Conservation (phyloP, 345 rosid species). For the Salix brachista region DNA sequence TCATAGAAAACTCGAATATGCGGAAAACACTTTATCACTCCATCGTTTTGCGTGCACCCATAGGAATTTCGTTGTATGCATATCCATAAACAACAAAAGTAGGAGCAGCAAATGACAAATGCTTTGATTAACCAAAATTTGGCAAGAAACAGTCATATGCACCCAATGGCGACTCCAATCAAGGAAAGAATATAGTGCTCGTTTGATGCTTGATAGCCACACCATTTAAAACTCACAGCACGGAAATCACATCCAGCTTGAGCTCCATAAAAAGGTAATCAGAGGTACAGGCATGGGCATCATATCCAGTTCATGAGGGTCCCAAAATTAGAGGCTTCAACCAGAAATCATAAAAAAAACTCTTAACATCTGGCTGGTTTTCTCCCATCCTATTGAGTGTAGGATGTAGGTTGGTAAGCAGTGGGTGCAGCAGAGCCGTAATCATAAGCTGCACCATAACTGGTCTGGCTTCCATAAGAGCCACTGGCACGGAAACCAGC, state of each 20-base stretch:
- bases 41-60: too few species aligned
- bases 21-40: too few species aligned
- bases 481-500: slow-evolving; percentile 22
- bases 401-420: slow-evolving; percentile 33
- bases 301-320: not conserved
- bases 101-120: too few species aligned
- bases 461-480: slow-evolving; percentile 32
- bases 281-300: not conserved
- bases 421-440: slow-evolving; percentile 30
- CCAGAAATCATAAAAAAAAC: not conserved
- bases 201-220: not conserved
- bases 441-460: slow-evolving; percentile 30
- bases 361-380: not conserved
- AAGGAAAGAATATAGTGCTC: too few species aligned
- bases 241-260: not conserved
- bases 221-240: not conserved
- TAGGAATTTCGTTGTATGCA: too few species aligned
- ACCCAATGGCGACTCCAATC: too few species aligned
- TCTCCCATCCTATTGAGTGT: slow-evolving; percentile 10
- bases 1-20: too few species aligned
- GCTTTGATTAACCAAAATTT: too few species aligned
- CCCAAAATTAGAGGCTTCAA: not conserved
- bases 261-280: not conserved
- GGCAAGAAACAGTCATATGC: too few species aligned
- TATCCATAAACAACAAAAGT: too few species aligned